These are phyloP conservation scores for Geosmithia putterillii DNA, from an alignment of 2,329 filamentous ascomycete species.

Conservation along the genomic window DNA sequence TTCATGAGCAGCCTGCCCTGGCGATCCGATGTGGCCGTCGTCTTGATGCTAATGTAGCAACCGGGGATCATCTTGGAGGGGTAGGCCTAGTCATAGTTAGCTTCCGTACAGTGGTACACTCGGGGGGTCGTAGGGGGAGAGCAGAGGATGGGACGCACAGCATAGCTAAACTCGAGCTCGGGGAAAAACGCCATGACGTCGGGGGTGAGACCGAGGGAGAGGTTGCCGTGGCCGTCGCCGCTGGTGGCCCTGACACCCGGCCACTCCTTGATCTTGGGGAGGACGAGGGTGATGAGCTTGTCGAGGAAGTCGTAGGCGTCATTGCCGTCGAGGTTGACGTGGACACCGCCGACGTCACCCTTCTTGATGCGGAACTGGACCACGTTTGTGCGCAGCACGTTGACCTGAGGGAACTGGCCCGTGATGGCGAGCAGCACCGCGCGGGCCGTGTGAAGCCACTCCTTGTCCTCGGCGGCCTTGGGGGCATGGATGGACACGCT, in stretches of 20 bases:
- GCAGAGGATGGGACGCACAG: constrained; percentile 45
- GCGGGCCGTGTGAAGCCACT: constrained; percentile 68
- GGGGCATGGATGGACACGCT: constrained; percentile 70
- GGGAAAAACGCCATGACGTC: constrained; percentile 77
- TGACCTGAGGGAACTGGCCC: constrained; percentile 59
- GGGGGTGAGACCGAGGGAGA: constrained; percentile 67
- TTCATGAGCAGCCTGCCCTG: constrained; percentile 63
- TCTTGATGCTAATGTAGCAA: constrained; percentile 73
- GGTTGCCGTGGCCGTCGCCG: constrained; percentile 80
- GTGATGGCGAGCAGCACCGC: constrained; percentile 80
- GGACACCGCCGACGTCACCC: constrained; percentile 63
- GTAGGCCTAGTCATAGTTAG: constrained; percentile 34
- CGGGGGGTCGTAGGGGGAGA: constrained; percentile 4
- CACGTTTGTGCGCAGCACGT: constrained; percentile 58
- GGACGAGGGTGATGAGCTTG: constrained; percentile 78
- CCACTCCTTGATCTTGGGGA: constrained; percentile 96
- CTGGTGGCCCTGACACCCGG: constrained; percentile 51
- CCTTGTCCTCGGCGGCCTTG: constrained; percentile 55
- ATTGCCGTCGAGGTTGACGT: constrained; percentile 65
- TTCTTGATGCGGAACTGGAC: constrained; percentile 62
- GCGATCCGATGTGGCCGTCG: constrained; percentile 71
- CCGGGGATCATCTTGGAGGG: constrained; percentile 67
- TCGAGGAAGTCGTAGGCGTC: constrained; percentile 83
- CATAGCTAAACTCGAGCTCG: constrained; percentile 89
- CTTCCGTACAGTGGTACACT: background rate